Evolutionary conservation across 192 early-diverging fungal genomes (phyloP).

Genomic region (Rhizophagus clarus): DNA sequence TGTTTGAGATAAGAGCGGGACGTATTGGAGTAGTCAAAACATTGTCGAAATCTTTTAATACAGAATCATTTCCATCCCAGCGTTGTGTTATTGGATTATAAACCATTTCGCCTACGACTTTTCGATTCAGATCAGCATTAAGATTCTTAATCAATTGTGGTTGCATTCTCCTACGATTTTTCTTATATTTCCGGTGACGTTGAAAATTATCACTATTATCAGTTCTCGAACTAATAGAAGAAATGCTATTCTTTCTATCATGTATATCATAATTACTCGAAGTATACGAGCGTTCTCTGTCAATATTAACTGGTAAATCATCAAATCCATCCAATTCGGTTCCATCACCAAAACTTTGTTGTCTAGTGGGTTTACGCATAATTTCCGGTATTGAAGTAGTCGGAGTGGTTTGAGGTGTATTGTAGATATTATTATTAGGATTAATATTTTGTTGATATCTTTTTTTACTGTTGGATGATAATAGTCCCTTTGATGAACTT

Average conservation of each 20-base stretch:
- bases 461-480: not conserved
- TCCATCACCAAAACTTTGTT: not conserved
- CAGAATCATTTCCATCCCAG: slow-evolving; percentile 30
- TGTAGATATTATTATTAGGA: not conserved
- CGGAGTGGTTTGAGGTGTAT: no score
- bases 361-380: slow-evolving; percentile 12
- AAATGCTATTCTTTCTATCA: not conserved
- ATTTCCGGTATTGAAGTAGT: not conserved
- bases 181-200: not conserved
- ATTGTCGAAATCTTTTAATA: slow-evolving; percentile 22
- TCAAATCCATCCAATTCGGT: slow-evolving; percentile 12
- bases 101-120: slow-evolving; percentile 26
- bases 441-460: not conserved
- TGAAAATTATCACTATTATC: not conserved
- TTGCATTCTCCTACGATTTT: not conserved
- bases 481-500: not conserved
- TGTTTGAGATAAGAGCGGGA: slow-evolving; percentile 11
- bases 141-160: slow-evolving; percentile 25
- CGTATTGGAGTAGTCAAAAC: not conserved
- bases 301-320: not conserved
- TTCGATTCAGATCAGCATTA: not conserved
- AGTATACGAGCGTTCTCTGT: not conserved
- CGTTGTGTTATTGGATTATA: slow-evolving; percentile 21
- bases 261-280: not conserved
- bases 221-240: not conserved